Conservation (phyloP, 768 basidiomycete genomes). For the Mycena galopus region DNA sequence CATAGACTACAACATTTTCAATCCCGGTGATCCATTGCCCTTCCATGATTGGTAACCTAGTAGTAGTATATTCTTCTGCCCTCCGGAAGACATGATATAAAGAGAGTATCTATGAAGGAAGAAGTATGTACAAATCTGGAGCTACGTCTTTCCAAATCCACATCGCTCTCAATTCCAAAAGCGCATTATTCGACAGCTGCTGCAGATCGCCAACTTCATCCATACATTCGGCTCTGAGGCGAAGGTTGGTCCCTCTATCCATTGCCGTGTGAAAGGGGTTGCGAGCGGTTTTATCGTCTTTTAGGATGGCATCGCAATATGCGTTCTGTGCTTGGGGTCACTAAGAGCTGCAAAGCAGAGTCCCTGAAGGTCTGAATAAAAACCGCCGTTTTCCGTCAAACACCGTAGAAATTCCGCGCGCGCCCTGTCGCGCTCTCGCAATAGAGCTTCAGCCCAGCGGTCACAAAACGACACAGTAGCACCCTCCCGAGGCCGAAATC, state of each 20-base stretch:
- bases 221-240: conserved; percentile 9
- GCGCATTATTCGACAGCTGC: too few species aligned
- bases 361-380: not conserved
- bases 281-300: not conserved
- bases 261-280: not conserved
- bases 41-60: too few species aligned
- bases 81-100: too few species aligned
- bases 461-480: not conserved
- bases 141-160: too few species aligned
- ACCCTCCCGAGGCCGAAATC: not conserved
- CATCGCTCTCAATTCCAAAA: too few species aligned
- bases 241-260: not conserved
- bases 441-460: not conserved
- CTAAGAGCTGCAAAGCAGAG: not conserved
- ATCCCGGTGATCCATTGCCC: too few species aligned
- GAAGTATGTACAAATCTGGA: too few species aligned
- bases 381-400: not conserved
- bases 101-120: too few species aligned
- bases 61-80: too few species aligned
- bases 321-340: not conserved
- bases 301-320: not conserved
- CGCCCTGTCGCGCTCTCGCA: not conserved
- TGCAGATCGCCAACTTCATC: conserved; percentile 1
- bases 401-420: not conserved
- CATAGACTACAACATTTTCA: too few species aligned